Base-by-base conservation (phyloP, 108 stramenopile genomes). In the Cylindrotheca fusiformis region DNA sequence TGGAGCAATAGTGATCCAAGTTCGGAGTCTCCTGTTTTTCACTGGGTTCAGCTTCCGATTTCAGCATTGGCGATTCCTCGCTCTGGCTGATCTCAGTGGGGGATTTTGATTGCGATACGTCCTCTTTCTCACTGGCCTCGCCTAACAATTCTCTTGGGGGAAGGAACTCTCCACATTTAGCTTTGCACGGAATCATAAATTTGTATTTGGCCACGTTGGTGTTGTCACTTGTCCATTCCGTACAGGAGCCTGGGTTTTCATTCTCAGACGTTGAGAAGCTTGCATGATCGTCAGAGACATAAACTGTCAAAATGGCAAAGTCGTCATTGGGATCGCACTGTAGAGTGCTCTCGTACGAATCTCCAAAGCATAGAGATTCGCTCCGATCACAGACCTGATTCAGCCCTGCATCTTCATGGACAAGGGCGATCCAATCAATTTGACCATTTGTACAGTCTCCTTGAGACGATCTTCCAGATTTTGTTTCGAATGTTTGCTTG, bases 1-100 rank as follows among this genome's bases (percentile, higher is more conserved):
- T 18, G 23, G 48, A 19, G 48, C 65, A 67, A 23, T 48, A 57
- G 61, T 52, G 72, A 12, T 47, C 6, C 46, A 26, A 32, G 27
- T 68, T 36, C 12, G 2, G 19, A 10, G 27, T 25, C 14, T 56
- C 20, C n/a, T 14, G n/a, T 52, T 14, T 21, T 10, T 12, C 51
- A 20, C n/a, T 8, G 21, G 20, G 51, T 12, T 10, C 51, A 52
- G n/a, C 51, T 52, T n/a, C 51, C n/a, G n/a, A n/a, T n/a, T n/a
- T n/a, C n/a, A n/a, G n/a, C n/a, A n/a, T n/a, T n/a, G n/a, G n/a
- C n/a, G n/a, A n/a, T n/a, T n/a, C n/a, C n/a, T n/a, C n/a, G n/a
- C n/a, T n/a, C n/a, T n/a, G n/a, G n/a, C n/a, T n/a, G n/a, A n/a
- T n/a, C n/a, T n/a, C n/a, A n/a, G n/a, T n/a, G n/a, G n/a, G n/a